A percentile compares a stretch with the other conserved stretches of the same genome.
phyloP scores from a whole-genome alignment of 108 stramenopile species.

The Nitzschia sp. region DNA sequence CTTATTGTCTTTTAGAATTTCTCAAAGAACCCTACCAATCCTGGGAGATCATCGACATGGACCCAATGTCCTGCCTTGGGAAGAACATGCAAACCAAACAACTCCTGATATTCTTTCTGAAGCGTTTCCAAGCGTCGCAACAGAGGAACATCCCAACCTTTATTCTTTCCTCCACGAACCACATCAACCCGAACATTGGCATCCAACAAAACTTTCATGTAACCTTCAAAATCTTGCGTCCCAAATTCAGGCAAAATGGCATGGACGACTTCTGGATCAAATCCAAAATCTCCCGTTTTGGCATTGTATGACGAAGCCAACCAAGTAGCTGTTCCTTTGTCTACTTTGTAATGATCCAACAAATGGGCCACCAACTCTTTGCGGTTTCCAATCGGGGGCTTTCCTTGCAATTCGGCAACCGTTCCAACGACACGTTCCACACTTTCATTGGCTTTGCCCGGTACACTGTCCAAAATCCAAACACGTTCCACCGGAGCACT shows the following conservation, averaged over 20 bases:
- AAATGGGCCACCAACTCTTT: conserved; percentile 2
- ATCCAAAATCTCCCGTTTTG: conserved; percentile 51
- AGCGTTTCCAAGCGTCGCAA: conserved; percentile 37
- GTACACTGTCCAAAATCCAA: conserved; percentile 82
- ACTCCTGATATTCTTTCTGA: conserved; percentile 10
- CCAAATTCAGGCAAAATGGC: conserved; percentile 63
- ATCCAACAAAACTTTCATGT: conserved; percentile 38
- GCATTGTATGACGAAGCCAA: conserved; percentile 42
- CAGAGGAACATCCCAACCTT: conserved; percentile 55
- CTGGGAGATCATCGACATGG: conserved; percentile 82
- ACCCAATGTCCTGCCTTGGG: conserved; percentile 88
- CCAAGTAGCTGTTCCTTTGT: conserved; percentile 48
- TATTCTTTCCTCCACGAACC: conserved; percentile 77
- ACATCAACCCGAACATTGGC: conserved; percentile 45
- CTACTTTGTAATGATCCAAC: conserved; percentile 21
- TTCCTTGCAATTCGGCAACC: conserved; percentile 21
- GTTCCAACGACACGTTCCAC: conserved; percentile 64
- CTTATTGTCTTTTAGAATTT: not conserved
- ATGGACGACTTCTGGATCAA: conserved; percentile 68
- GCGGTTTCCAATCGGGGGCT: conserved; percentile 1
- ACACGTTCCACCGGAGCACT: conserved; percentile 38
- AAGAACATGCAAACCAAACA: conserved; percentile 64
- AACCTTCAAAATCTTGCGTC: conserved; percentile 55
- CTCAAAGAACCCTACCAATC: conserved; percentile 54
- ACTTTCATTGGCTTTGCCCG: conserved; percentile 56